Evolutionary conservation across 441 rosid species (phyloP), one percentile per base, ranked within the genome.

Genomic region (Erodium chrysanthum): DNA sequence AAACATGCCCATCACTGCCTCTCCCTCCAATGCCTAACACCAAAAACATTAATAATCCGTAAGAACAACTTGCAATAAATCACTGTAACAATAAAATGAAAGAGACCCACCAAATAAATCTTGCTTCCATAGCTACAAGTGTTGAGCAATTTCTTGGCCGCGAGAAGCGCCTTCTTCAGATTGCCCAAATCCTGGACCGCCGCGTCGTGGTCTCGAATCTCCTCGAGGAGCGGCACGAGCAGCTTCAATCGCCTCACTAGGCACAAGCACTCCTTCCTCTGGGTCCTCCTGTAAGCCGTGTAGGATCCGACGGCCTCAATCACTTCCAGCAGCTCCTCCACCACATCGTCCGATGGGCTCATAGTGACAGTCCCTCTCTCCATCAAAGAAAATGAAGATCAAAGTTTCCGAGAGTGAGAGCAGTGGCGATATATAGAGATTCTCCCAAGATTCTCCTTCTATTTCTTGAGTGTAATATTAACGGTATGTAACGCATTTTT

Each of bases 121-220:
- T 86, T 89, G 90, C 97, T 91, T 10, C 95, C 94, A 33, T 61
- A 74, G 59, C 81, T 80, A 73, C 96, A 89, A 70, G 71, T 80
- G 73, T 76, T 81, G 80, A 91, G 67, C 71, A 91, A 64, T 71
- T 86, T 84, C 72, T 60, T 82, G 0, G 92, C 88, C 21, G 60
- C 71, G 50, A 79, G 63, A 37, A 86, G 71, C 5, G 86, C 75
- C 27, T 78, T 78, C 64, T 70, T 78, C 75, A 86, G 64, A 74
- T 75, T 65, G 69, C 8, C 61, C 73, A 86, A 73, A 27, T 75
- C 69, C 1, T 72, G 70, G 40, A 68, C 58, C 0, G 44, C 59
- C 9, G 68, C 9, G 5, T 72, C 79, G 65, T 54, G 58, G 74
- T 82, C 87, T 21, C 72, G 76, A 3, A 80, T 66, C 77, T 86